Evolutionary conservation across 2,329 filamentous ascomycete species (phyloP).

Genomic region (Neoscytalidium dimidiatum): DNA sequence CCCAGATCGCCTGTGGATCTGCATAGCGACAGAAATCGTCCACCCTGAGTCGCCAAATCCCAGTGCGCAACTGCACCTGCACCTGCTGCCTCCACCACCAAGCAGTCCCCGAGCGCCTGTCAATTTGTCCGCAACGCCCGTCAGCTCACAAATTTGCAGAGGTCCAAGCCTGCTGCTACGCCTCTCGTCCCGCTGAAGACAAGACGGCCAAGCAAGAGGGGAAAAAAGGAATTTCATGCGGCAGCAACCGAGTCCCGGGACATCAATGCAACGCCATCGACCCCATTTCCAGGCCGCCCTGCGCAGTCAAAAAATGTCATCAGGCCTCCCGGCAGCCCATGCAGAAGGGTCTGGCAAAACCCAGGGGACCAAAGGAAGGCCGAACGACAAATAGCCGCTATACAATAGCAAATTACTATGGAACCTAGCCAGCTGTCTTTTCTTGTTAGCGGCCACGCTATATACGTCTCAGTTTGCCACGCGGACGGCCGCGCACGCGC

Average conservation of each 20-base stretch:
- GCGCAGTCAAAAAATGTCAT: neutral
- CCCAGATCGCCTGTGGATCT: conserved; percentile 14
- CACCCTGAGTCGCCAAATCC: neutral
- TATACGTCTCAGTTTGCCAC: neutral
- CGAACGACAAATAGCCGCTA: neutral
- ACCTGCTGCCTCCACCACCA: too few relatives aligned
- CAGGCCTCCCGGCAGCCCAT: neutral
- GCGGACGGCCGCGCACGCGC: neutral
- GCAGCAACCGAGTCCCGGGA: conserved; percentile 1
- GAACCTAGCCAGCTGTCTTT: neutral
- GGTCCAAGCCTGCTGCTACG: neutral
- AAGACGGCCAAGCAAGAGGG: neutral
- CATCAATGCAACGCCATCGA: neutral
- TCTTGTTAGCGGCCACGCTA: neutral
- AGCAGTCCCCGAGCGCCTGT: neutral
- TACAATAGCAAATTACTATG: neutral
- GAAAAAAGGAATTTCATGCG: neutral
- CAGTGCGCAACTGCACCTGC: neutral
- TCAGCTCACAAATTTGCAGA: neutral
- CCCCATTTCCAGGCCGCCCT: neutral
- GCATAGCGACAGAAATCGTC: neutral
- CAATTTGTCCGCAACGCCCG: neutral
- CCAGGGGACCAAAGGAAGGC: neutral
- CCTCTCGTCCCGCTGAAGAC: neutral
- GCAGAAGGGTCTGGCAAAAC: neutral